Conservation (phyloP, 75 land plant species). For the Ceratopteris richardii region DNA sequence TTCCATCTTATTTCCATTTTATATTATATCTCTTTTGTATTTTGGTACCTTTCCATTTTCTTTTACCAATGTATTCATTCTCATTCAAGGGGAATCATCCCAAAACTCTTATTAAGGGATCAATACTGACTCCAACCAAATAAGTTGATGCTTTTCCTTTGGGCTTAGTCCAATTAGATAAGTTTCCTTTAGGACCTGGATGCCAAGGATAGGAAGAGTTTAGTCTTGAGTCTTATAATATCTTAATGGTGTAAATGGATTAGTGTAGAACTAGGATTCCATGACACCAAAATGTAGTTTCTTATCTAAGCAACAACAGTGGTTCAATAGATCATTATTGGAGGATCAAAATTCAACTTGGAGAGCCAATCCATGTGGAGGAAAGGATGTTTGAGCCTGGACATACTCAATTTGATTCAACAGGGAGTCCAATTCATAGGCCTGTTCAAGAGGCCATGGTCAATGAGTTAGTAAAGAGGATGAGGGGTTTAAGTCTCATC, state of each 20-base stretch:
- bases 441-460: not conserved
- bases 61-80: no score
- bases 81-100: no score
- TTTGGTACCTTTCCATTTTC: no score
- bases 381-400: not conserved
- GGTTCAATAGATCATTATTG: not conserved
- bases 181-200: no score
- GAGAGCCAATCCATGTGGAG: not conserved
- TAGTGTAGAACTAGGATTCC: not conserved
- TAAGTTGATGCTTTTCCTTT: constrained; percentile 1
- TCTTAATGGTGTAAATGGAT: not conserved
- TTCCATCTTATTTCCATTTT: no score
- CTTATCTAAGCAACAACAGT: not conserved
- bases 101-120: not conserved
- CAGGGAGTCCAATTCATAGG: not conserved
- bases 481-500: not conserved
- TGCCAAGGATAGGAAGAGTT: not conserved
- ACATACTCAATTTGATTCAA: no score
- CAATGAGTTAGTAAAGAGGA: not conserved
- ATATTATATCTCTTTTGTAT: no score
- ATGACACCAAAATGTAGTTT: not conserved
- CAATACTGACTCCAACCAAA: not conserved
- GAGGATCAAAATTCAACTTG: not conserved
- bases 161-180: no score
- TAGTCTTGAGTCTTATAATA: not conserved